These are phyloP conservation scores for Nitzschia inconspicua DNA, from an alignment of 108 stramenopile genomes.

Conservation along the genomic window DNA sequence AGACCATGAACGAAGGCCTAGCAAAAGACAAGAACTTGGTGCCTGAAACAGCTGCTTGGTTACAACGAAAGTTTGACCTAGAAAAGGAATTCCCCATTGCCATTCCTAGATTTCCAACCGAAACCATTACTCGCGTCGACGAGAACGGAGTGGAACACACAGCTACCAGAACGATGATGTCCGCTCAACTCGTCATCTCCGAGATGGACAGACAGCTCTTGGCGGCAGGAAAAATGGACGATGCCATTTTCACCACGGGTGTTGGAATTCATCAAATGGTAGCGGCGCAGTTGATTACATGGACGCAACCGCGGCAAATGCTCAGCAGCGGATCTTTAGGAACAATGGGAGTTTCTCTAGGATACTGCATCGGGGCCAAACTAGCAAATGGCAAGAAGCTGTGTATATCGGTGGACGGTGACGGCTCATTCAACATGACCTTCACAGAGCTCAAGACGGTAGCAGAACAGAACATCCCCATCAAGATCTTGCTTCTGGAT, in stretches of 20 bases:
- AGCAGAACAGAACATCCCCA: constrained; percentile 76
- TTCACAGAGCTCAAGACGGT: constrained; percentile 91
- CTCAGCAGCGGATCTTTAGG: constrained; percentile 85
- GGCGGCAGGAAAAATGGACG: constrained; percentile 64
- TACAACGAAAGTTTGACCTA: constrained; percentile 53
- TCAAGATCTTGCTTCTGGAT: constrained; percentile 89
- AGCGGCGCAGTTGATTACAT: constrained; percentile 90
- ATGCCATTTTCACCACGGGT: constrained; percentile 81
- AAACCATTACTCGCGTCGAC: constrained; percentile 36
- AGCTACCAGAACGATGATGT: constrained; percentile 54
- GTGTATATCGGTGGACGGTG: constrained; percentile 83
- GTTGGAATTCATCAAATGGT: constrained; percentile 94
- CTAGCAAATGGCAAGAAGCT: constrained; percentile 80
- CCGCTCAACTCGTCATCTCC: constrained; percentile 69
- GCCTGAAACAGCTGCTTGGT: constrained; percentile 61
- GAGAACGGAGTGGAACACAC: constrained; percentile 45
- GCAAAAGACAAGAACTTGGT: constrained; percentile 17
- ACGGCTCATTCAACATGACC: constrained; percentile 92
- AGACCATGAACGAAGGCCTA: constrained; percentile 63
- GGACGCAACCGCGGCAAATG: constrained; percentile 91
- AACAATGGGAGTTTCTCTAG: constrained; percentile 88
- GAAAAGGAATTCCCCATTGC: constrained; percentile 76
- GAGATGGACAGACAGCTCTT: constrained; percentile 78
- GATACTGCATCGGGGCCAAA: constrained; percentile 87
- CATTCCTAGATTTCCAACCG: constrained; percentile 60